A percentile compares a stretch with the other conserved stretches of the same genome.
These are phyloP conservation scores for Boletellus ananas DNA, from an alignment of 768 basidiomycete genomes.

Conservation along the genomic window DNA sequence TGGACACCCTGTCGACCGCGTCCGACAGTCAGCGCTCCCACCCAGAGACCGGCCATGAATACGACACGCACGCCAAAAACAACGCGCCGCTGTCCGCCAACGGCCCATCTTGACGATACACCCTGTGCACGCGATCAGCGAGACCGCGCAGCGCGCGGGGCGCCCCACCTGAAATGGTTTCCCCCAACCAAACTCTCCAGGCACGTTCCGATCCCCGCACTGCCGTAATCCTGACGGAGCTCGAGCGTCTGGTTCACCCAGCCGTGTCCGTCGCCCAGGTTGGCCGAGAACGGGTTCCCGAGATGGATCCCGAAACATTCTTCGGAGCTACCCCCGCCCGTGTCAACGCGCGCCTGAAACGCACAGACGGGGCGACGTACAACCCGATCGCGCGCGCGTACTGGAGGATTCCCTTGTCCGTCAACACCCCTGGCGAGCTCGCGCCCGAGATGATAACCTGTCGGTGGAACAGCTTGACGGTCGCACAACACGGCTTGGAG, in stretches of 20 bases:
- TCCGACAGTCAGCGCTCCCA: neutral
- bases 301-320: slow-evolving; percentile 39
- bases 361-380: slow-evolving; percentile 33
- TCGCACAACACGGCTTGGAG: no score
- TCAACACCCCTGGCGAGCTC: slow-evolving; percentile 56
- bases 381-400: slow-evolving; percentile 62
- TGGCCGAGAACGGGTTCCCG: slow-evolving; percentile 38
- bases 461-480: no score
- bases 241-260: slow-evolving; percentile 42
- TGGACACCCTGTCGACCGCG: slow-evolving; percentile 36
- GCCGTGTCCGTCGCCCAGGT: slow-evolving; percentile 48
- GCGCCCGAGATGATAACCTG: slow-evolving; percentile 63
- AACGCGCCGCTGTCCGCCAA: slow-evolving; percentile 45
- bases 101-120: slow-evolving; percentile 58
- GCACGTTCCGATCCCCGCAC: slow-evolving; percentile 39
- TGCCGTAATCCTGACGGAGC: slow-evolving; percentile 42
- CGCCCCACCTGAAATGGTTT: slow-evolving; percentile 43
- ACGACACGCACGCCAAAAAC: slow-evolving; percentile 52
- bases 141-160: neutral
- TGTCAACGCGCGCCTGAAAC: no score
- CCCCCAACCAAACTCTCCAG: slow-evolving; percentile 44
- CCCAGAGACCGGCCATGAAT: neutral
- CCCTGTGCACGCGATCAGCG: slow-evolving; percentile 18
- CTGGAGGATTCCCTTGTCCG: slow-evolving; percentile 52
- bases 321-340: slow-evolving; percentile 27